phyloP scores from a whole-genome alignment of 345 rosid species.

The Hirschfeldia incana region DNA sequence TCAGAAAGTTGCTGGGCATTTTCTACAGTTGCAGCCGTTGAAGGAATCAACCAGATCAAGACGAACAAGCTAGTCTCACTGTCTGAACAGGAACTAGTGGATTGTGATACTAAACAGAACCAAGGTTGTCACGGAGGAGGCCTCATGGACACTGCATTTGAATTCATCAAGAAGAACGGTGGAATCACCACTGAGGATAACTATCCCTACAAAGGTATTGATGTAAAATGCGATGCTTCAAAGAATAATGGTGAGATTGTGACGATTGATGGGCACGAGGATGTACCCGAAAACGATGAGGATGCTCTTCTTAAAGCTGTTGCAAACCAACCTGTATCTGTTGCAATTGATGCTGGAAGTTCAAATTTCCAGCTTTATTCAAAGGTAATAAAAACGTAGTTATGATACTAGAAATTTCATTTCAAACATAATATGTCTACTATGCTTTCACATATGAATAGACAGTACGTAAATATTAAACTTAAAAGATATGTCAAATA shows the following conservation, averaged over 20 bases:
- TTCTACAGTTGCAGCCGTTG: constrained; percentile 63
- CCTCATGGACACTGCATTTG: constrained; percentile 62
- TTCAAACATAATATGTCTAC: neutral
- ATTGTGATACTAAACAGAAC: constrained; percentile 61
- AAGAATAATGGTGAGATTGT: constrained; percentile 45
- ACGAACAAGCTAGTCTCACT: constrained; percentile 51
- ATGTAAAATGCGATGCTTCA: constrained; percentile 46
- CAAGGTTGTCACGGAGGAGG: constrained; percentile 67
- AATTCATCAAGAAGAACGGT: constrained; percentile 41
- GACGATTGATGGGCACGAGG: constrained; percentile 53
- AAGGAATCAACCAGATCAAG: constrained; percentile 63
- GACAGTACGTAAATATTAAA: neutral
- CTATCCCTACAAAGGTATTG: constrained; percentile 51
- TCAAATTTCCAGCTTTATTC: constrained; percentile 29
- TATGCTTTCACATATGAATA: neutral
- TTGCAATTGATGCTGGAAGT: constrained; percentile 47
- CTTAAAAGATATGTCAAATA: neutral
- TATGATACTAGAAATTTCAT: neutral
- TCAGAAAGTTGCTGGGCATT: constrained; percentile 81
- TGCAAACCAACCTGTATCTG: constrained; percentile 59
- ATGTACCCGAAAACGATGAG: constrained; percentile 57
- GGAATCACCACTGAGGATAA: constrained; percentile 51
- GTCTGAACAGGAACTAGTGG: constrained; percentile 68
- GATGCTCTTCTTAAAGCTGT: constrained; percentile 50
- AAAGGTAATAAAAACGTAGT: constrained; percentile 9